phyloP scores from a whole-genome alignment of 1,139 yeast genomes.

The Arxiozyma telluris region DNA sequence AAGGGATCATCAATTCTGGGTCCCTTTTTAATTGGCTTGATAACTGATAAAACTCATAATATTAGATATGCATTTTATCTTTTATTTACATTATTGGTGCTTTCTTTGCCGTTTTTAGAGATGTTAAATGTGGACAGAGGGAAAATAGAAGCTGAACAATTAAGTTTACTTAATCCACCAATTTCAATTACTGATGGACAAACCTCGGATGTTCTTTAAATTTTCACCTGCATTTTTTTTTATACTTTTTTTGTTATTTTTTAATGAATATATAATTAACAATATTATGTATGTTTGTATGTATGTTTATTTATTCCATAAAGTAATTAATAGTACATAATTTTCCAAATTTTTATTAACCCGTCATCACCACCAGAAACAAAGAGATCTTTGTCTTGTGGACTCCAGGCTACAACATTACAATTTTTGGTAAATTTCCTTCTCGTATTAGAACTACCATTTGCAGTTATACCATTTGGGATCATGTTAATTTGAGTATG shows the following conservation, averaged over 20 bases:
- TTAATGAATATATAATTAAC: background rate
- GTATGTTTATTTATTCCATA: constrained; percentile 7
- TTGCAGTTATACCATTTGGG: background rate
- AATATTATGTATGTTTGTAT: background rate
- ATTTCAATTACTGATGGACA: background rate
- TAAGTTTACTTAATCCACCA: constrained; percentile 15
- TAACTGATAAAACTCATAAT: constrained; percentile 59
- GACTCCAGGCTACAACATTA: constrained; percentile 61
- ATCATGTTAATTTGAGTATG: constrained; percentile 35
- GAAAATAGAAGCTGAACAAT: constrained; percentile 36
- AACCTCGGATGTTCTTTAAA: background rate
- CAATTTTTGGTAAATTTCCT: constrained; percentile 25
- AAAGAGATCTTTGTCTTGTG: constrained; percentile 45
- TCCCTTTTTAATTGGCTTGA: constrained; percentile 54
- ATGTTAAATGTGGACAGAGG: constrained; percentile 51
- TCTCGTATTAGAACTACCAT: constrained; percentile 1
- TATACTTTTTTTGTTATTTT: background rate
- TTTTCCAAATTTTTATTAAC: constrained; percentile 57
- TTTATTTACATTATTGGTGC: constrained; percentile 40
- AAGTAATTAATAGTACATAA: constrained; percentile 14
- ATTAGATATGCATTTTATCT: constrained; percentile 61
- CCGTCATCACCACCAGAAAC: constrained; percentile 85
- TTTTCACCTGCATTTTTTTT: background rate
- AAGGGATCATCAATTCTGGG: constrained; percentile 67
- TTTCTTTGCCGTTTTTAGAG: constrained; percentile 45